Conservation (phyloP, 768 basidiomycete species). For the Panaeolus cyanescens region DNA sequence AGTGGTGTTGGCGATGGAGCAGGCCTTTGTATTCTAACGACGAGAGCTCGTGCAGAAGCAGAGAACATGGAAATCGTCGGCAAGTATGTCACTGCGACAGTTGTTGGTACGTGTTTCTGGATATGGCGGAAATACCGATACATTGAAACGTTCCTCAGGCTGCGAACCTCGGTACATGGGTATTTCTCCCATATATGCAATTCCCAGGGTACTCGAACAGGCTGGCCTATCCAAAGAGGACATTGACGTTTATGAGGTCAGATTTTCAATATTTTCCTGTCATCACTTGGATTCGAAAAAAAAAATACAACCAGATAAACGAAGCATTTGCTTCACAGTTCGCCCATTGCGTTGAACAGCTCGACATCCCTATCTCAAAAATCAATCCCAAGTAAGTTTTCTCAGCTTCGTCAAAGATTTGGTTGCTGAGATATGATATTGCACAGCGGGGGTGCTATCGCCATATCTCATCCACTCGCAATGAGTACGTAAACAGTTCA, state of each 20-base stretch:
- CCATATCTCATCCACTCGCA: constrained; percentile 79
- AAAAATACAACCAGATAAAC: constrained; percentile 57
- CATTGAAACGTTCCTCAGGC: constrained; percentile 36
- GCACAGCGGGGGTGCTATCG: constrained; percentile 80
- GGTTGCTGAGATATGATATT: constrained; percentile 10
- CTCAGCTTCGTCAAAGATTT: background rate
- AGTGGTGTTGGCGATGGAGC: constrained; percentile 94
- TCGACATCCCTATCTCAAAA: constrained; percentile 74
- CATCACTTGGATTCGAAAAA: background rate
- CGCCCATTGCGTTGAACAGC: constrained; percentile 86
- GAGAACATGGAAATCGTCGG: constrained; percentile 80
- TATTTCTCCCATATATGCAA: constrained; percentile 69
- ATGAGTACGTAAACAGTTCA: constrained; percentile 64
- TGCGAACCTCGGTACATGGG: constrained; percentile 83
- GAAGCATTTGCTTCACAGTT: constrained; percentile 95
- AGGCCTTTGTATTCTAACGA: constrained; percentile 79
- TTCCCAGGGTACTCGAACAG: constrained; percentile 67
- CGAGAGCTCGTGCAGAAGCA: constrained; percentile 73
- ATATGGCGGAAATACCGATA: constrained; percentile 1
- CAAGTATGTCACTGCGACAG: constrained; percentile 78
- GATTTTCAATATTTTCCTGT: background rate
- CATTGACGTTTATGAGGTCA: constrained; percentile 75
- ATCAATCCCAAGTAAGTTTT: constrained; percentile 79
- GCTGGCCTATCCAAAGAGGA: constrained; percentile 69
- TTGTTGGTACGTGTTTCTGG: constrained; percentile 59